These are phyloP conservation scores for Chrysoporthe cubensis DNA, from an alignment of 2,329 filamentous ascomycete species.

Conservation along the genomic window DNA sequence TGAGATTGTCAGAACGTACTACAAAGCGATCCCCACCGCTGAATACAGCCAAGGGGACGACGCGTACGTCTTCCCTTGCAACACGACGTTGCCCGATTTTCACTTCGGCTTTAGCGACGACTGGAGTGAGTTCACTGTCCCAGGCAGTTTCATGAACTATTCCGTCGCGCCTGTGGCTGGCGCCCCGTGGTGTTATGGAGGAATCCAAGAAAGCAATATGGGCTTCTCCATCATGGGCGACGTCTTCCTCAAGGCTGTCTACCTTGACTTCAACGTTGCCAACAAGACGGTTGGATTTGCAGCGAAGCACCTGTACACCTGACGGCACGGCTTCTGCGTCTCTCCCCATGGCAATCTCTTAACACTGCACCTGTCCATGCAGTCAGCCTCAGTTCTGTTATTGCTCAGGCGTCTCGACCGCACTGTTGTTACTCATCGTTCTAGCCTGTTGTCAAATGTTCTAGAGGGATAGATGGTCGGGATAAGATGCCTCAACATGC, in stretches of 20 bases:
- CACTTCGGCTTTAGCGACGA: slow-evolving; percentile 52
- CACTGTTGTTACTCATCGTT: background rate
- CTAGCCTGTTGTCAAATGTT: background rate
- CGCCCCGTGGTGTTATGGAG: slow-evolving; percentile 68
- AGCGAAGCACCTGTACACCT: slow-evolving; percentile 43
- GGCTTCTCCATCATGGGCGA: slow-evolving; percentile 74
- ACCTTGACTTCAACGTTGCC: slow-evolving; percentile 69
- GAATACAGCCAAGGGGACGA: slow-evolving; percentile 49
- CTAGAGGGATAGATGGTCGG: background rate
- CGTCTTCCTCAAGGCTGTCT: slow-evolving; percentile 77
- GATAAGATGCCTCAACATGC: background rate
- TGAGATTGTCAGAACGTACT: slow-evolving; percentile 63
- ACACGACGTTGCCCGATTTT: slow-evolving; percentile 53
- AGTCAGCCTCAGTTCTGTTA: background rate
- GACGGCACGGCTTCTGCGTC: slow-evolving; percentile 4
- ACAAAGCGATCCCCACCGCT: slow-evolving; percentile 56
- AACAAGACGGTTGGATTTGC: slow-evolving; percentile 52
- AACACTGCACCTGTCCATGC: background rate
- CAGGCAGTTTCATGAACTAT: slow-evolving; percentile 51
- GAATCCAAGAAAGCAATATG: slow-evolving; percentile 63
- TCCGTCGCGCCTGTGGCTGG: slow-evolving; percentile 54
- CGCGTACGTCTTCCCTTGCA: slow-evolving; percentile 60
- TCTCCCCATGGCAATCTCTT: slow-evolving; percentile 2
- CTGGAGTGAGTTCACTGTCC: slow-evolving; percentile 51
- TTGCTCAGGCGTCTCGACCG: background rate